Conservation (phyloP, 2,329 filamentous ascomycete species). For the Epichloe gansuensis region DNA sequence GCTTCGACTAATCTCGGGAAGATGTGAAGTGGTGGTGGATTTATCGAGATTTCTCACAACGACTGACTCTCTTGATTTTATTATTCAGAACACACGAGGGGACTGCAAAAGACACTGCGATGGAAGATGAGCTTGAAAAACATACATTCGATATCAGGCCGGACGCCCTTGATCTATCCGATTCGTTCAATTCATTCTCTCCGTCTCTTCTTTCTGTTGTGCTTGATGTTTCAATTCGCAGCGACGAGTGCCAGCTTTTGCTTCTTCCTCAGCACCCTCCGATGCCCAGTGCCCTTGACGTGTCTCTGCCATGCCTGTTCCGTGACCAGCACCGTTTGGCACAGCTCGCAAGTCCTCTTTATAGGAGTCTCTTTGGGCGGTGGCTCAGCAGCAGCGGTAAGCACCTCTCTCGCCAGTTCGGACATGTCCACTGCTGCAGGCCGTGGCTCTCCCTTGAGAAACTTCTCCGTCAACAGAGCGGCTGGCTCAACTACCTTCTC, state of each 20-base stretch:
- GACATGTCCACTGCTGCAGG: slow-evolving; percentile 39
- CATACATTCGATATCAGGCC: slow-evolving; percentile 17
- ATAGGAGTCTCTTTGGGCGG: slow-evolving; percentile 40
- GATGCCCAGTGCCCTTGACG: slow-evolving; percentile 24
- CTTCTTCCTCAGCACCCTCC: slow-evolving; percentile 21
- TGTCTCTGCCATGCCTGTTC: slow-evolving; percentile 35
- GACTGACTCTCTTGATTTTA: no score
- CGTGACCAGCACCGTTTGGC: slow-evolving; percentile 49
- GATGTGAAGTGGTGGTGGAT: no score
- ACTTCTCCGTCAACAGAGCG: slow-evolving; percentile 45
- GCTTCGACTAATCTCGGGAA: not conserved
- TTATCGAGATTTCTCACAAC: no score
- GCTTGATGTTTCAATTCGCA: slow-evolving; percentile 9
- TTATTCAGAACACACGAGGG: no score
- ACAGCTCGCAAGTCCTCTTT: slow-evolving; percentile 59
- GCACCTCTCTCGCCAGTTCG: slow-evolving; percentile 34
- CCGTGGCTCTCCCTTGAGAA: slow-evolving; percentile 46
- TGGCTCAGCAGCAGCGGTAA: slow-evolving; percentile 37
- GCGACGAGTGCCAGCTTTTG: slow-evolving; percentile 26
- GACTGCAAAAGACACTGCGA: no score
- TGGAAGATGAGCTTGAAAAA: slow-evolving; percentile 13
- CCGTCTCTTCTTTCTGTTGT: not conserved
- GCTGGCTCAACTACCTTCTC: slow-evolving; percentile 55
- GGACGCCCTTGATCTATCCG: slow-evolving; percentile 9
- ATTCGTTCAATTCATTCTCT: not conserved